Conservation (phyloP, 495 filamentous ascomycete species). For the Sabuloglossum arenarium region DNA sequence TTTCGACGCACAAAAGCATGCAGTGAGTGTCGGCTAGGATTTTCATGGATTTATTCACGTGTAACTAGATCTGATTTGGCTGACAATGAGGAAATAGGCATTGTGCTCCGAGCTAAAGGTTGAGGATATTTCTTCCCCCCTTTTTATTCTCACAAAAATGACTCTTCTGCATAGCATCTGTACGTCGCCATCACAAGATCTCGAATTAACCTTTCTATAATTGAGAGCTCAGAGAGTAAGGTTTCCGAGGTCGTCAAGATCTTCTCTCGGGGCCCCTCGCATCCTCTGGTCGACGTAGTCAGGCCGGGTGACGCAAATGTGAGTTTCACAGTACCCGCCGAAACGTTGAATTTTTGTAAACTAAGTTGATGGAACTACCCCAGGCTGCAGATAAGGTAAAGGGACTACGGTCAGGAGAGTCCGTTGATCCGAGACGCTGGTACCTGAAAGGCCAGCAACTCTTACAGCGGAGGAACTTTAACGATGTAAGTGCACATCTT, state of each 20-base stretch:
- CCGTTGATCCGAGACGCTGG: background rate
- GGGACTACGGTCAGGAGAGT: background rate
- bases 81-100: background rate
- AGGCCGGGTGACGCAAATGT: background rate
- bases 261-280: constrained; percentile 4
- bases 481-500: background rate
- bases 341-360: background rate
- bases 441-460: background rate
- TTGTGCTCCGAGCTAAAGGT: constrained; percentile 16
- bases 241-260: constrained; percentile 6
- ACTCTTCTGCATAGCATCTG: constrained; percentile 4
- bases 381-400: background rate
- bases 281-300: background rate
- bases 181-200: constrained; percentile 17
- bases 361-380: too few species aligned
- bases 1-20: constrained; percentile 13
- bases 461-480: background rate
- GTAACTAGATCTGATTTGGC: background rate
- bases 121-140: background rate
- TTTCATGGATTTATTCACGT: background rate
- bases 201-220: constrained; percentile 12
- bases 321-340: background rate
- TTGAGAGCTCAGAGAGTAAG: constrained; percentile 8
- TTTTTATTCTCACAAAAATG: background rate
- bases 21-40: background rate